Base-by-base conservation (phyloP, 2,329 filamentous ascomycete genomes). In the Davidsoniella australis region DNA sequence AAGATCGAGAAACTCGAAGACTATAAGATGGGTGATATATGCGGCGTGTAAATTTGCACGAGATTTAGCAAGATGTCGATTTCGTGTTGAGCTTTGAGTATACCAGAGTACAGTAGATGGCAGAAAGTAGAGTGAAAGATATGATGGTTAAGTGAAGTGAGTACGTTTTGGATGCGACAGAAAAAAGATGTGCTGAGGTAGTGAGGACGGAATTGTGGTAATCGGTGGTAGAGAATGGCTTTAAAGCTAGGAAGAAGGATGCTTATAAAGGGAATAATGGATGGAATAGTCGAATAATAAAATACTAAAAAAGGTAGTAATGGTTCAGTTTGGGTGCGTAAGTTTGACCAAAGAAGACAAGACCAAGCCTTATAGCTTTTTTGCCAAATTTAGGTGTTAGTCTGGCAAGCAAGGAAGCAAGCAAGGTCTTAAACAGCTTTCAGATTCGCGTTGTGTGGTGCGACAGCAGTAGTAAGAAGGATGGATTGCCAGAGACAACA, bases 1-100 rank as follows among this genome's bases (percentile, higher is more conserved):
- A 23, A 12, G 10, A 37, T 36, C 9, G 20, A 45, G 14, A 10
- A 6, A 20, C 12, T 46, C 8, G 44, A 14, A 36, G 33, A 7
- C 37, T 38, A 46, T 2, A 45, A 38, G 37, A 38, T 29, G n/a
- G 29, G 12, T 33, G 16, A 46, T 46, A 46, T 46, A 39, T 38
- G 44, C 44, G 38, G 44, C 14, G 17, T 17, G 20, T 38, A 36
- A 6, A 12, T 5, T 3, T 10, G n/a, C 17, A 14, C 20, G 29
- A 6, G 8, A 14, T 12, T 46, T 4, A 14, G 16, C 8, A 45
- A 45, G 6, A 45, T 45, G 23, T 10, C 17, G 7, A 18, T 10
- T 18, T n/a, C 14, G 26, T 26, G 17, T 26, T 24, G n/a, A 45
- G 42, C 12, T 45, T 24, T 23, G 23, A 26, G 20, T 18, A 23